Base-by-base conservation (phyloP, 225 moss, liverwort and hornwort species). In the Marchantia paleacea region DNA sequence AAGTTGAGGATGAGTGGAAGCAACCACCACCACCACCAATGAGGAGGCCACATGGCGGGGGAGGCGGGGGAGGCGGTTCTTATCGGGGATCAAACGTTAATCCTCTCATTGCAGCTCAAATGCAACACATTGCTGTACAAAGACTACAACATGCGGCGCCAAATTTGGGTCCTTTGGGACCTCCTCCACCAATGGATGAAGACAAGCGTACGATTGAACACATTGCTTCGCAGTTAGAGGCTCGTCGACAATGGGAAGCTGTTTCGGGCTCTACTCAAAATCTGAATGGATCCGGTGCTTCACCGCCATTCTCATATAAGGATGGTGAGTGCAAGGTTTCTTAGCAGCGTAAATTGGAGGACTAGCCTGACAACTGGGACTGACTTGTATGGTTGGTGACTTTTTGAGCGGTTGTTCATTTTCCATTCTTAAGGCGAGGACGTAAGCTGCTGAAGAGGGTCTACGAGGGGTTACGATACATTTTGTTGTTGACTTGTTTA, bases 141-240 rank as follows among this genome's bases (percentile, higher is more conserved):
- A 92, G 97, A 88, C 92, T 93, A 48, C 89, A 92, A 54, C 97
- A 92, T 80, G 91, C 92, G 48, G 89, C 83, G 76, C 85, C 82
- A 79, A 86, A 74, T 66, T 29, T 89, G 75, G 93, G 91, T 77
- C 89, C 86, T 28, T 75, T 92, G 84, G 92, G 89, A 58, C 82
- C 92, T 74, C 77, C 79, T 73, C 92, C 89, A 76, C 91, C 93
- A 0, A 75, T 95, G 83, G 95, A 99, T 86, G 97, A 94, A 82
- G 97, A 99, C 89, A 99, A 99, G 90, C 93, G 97, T 67, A 92
- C 97, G 67, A 95, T 99, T 94, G 97, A 99, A 90, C 95, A 93
- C 78, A 95, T 99, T 83, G 97, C 97, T 76, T 95, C 95, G n/a
- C 97, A 99, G 83, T 88, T 99, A 91, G 97, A 99, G 91, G 97